Percentiles rank a stretch among this genome's conserved stretches.
These are phyloP conservation scores for Acanthamoeba lenticulata DNA, from an alignment of 208 protist species.

Conservation along the genomic window DNA sequence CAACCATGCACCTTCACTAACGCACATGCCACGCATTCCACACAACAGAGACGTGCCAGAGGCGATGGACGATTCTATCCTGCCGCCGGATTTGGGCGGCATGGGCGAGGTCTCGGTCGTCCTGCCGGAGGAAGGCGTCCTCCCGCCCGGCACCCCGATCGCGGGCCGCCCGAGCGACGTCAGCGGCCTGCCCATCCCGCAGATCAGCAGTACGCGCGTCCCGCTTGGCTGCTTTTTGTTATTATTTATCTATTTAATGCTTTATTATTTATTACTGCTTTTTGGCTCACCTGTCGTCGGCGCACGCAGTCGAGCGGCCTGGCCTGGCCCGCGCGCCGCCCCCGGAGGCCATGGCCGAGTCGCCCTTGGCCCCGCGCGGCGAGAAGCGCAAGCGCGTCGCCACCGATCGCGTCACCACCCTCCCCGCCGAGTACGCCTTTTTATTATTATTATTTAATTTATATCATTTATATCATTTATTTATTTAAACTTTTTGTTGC, in stretches of 20 bases:
- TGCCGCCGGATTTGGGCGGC: background rate
- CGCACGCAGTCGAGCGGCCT: background rate
- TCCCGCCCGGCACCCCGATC: background rate
- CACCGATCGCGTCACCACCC: background rate
- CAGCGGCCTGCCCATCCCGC: conserved; percentile 6
- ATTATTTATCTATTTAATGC: background rate
- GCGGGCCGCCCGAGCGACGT: background rate
- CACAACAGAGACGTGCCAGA: conserved; percentile 19
- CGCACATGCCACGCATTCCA: too few species aligned
- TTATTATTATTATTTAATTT: too few species aligned
- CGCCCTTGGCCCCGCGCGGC: conserved; percentile 43
- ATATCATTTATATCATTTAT: too few species aligned
- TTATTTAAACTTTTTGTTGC: too few species aligned
- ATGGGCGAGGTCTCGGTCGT: background rate
- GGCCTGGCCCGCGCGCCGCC: background rate
- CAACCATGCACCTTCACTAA: too few species aligned
- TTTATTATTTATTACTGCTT: background rate
- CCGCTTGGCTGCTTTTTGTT: background rate
- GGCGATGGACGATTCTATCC: background rate
- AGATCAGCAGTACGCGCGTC: conserved; percentile 60
- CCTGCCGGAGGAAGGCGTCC: background rate
- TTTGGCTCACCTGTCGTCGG: too few species aligned
- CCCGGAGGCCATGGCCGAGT: conserved; percentile 42
- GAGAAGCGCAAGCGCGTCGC: conserved; percentile 39
- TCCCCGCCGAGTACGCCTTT: background rate